These are phyloP conservation scores for Agrocybe praecox DNA, from an alignment of 768 basidiomycete species.

Conservation along the genomic window DNA sequence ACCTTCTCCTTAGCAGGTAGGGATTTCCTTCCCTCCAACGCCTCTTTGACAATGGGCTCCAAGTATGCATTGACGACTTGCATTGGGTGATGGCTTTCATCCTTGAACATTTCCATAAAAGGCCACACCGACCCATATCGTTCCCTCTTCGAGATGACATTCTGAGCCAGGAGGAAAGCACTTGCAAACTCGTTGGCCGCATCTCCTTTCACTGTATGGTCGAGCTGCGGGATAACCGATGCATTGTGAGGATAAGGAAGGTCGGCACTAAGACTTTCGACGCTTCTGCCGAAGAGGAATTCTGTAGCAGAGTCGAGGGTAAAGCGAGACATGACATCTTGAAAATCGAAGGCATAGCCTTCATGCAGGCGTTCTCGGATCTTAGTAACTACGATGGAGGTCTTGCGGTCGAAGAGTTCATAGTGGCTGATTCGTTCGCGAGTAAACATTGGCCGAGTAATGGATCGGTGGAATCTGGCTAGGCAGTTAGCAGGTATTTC, in stretches of 20 bases:
- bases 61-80: conserved; percentile 53
- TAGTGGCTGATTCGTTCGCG: conserved; percentile 62
- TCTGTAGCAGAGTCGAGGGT: conserved; percentile 70
- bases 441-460: conserved; percentile 68
- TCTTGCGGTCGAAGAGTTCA: conserved; percentile 59
- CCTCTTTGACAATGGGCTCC: conserved; percentile 53
- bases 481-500: not conserved
- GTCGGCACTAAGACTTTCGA: conserved; percentile 51
- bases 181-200: conserved; percentile 44
- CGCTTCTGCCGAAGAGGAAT: conserved; percentile 64
- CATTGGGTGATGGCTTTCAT: conserved; percentile 51
- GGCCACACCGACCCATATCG: conserved; percentile 56
- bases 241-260: conserved; percentile 56
- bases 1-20: conserved; percentile 26
- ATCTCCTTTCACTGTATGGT: conserved; percentile 24
- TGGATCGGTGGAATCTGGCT: conserved; percentile 59
- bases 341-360: conserved; percentile 61
- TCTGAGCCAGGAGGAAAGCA: conserved; percentile 53
- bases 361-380: conserved; percentile 49
- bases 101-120: conserved; percentile 48
- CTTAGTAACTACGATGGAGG: conserved; percentile 42
- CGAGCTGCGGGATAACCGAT: conserved; percentile 21
- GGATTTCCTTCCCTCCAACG: conserved; percentile 42
- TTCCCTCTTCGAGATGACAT: conserved; percentile 41
- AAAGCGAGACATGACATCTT: conserved; percentile 64